Evolutionary conservation across 169 alveolate species (phyloP), one percentile per base, ranked within the genome.

Genomic region (Cryptosporidium sp.): DNA sequence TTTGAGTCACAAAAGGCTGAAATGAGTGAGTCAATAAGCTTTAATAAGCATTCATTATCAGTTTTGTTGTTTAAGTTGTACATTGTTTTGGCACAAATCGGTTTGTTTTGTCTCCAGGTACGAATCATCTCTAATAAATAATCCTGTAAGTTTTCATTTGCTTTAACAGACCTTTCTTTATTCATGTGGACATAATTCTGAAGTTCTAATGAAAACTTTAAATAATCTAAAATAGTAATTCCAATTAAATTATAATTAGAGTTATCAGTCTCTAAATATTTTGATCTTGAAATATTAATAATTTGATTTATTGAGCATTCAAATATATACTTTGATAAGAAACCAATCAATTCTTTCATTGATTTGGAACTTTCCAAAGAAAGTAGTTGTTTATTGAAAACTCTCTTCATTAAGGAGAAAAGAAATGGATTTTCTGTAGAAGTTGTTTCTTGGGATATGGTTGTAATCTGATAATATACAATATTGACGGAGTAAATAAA

Each of bases 1-100:
- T 73, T 37, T 31, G 70, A 56, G 31, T 73, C 56, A 16, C 86
- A 73, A 31, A 73, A 73, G 14, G 86, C 62, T 31, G 86, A 53
- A 23, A 73, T 73, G 14, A 73, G 70, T 31, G 51, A 18, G 37
- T 73, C 86, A 31, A 73, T 37, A 2, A 73, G 37, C 23, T 56
- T 73, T 37, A 21, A 18, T 29, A 73, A 12, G 14, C 21, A 56
- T n/a, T 73, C 52, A 29, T 73, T 73, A 31, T 73, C 86, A 26
- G 26, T 53, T 2, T n/a, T 33, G 33, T 56, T n/a, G 31, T 33
- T 56, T 3, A 73, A 35, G 42, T 73, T 51, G 52, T 73, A 73
- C 26, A 73, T 23, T 33, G 39, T 21, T 60, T 10, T 21, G 8
- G 21, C 5, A 39, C 23, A 0, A 29, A 35, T 69, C 0, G 2